Base-by-base conservation (phyloP, 257 asterid genomes). In the Ocimum tenuiflorum region DNA sequence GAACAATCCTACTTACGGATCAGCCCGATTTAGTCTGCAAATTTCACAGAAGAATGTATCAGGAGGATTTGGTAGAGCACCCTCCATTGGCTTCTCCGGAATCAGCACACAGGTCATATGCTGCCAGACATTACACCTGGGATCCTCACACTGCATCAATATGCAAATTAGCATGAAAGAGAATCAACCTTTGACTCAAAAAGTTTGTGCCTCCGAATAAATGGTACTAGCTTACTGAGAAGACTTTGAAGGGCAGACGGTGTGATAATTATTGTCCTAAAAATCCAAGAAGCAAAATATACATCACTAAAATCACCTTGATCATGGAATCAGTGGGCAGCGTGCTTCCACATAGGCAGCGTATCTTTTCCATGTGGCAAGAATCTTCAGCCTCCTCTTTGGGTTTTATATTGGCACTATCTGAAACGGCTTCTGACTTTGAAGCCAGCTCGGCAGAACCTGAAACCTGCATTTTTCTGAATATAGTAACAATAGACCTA, bases 381-480 rank as follows among this genome's bases (percentile, higher is more conserved):
- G 94, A 54, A 36, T 86, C 92, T 72, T 80, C 95, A 58, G 24
- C 41, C 78, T 90, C 95, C 72, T 88, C 96, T 73, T 85, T 86
- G 36, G 43, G 65, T 76, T 78, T 78, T 52, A 77, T 69, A 63
- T 63, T 68, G 50, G 83, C 69, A 76, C 81, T 78, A 70, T 94
- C 96, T 17, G 96, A 83, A 62, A 82, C 76, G 50, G 81, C 84
- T 78, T 78, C 86, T 39, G 95, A 86, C 74, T 82, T 90, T 41
- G 99, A 81, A 51, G 96, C 85, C 63, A 85, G 75, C 63, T 88
- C 96, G 50, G 86, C 67, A 13, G 95, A 86, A 58, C 97, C 97
- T 52, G 87, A 77, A 54, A 68, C 88, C 89, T 91, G 94, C 95
- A 94, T 88, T 81, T 88, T 94, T 66, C 99, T 94, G n/a, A 86